Conservation (phyloP, 129 eudicot genomes). For the Logfia minima region DNA sequence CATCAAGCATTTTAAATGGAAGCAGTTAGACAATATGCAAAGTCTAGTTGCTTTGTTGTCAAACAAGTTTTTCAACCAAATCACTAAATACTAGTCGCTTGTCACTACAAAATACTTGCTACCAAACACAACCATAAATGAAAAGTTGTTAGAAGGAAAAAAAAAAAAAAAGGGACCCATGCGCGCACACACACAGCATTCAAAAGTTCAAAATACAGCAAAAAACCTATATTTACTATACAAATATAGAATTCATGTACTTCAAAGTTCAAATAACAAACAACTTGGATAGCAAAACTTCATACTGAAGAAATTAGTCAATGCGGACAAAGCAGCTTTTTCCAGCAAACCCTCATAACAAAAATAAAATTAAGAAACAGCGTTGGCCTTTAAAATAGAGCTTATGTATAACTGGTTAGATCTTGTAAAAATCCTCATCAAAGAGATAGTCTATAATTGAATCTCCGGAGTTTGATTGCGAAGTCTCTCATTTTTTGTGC, state of each 20-base stretch:
- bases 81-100: too few relatives aligned
- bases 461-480: conserved; percentile 27
- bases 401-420: background rate
- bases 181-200: background rate
- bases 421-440: conserved; percentile 9
- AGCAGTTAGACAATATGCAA: too few relatives aligned
- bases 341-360: background rate
- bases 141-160: too few relatives aligned
- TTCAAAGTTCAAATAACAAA: background rate
- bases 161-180: too few relatives aligned
- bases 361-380: background rate
- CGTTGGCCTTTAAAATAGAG: background rate
- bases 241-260: background rate
- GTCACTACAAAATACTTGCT: too few relatives aligned
- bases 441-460: background rate
- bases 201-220: background rate
- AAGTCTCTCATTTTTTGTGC: conserved; percentile 44
- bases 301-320: background rate
- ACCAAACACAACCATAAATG: too few relatives aligned
- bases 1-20: too few relatives aligned
- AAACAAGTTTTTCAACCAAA: too few relatives aligned
- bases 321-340: background rate
- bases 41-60: too few relatives aligned
- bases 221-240: background rate
- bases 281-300: background rate